Base-by-base conservation (phyloP, 2,329 filamentous ascomycete species). In the Nakataea oryzae region DNA sequence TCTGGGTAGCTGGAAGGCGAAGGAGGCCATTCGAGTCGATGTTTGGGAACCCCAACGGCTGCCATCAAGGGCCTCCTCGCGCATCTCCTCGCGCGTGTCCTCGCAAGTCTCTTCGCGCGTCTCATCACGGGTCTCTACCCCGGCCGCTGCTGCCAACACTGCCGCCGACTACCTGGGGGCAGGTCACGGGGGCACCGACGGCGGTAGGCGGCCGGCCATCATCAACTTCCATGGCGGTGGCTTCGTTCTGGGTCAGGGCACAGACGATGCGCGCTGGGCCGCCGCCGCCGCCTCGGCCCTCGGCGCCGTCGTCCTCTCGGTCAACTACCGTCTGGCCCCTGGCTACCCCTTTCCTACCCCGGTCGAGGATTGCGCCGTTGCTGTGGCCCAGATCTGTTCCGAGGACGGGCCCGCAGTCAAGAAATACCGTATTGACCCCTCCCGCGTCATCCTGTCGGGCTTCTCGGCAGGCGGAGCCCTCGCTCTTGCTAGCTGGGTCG, bases 211-310 rank as follows among this genome's bases (percentile, higher is more conserved):
- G 54, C 79, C 85, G 0, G 82, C 82, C 24, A 77, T 89, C 30
- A 77, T 89, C 66, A 86, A 87, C 70, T 86, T 86, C 67, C 86
- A 89, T 68, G 86, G 86, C 29, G 86, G 86, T 27, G 86, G 86
- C 6, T 88, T 87, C 73, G 83, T 85, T 8, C 73, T 88, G 34
- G 86, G 86, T 14, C 78, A 79, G 58, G 84, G 81, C 3, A 86
- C 82, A 4, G 83, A 88, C 69, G 86, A 88, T 68, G 81, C 83
- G 17, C 78, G 84, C 55, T 88, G 85, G 77, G 83, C 81, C 7
- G 73, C 80, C 29, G 74, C 61, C 2, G 61, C 41, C 32, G 61
- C 57, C 28, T n/a, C 26, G 13, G 47, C 55, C 27, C 74, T 82
- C 14, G 78, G 83, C 61, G 84, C 81, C 30, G 75, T 88, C 27